Percentiles rank a stretch among this genome's conserved stretches.
These are phyloP conservation scores for Starmerella bombi DNA, from an alignment of 805 yeast genomes.

Conservation along the genomic window DNA sequence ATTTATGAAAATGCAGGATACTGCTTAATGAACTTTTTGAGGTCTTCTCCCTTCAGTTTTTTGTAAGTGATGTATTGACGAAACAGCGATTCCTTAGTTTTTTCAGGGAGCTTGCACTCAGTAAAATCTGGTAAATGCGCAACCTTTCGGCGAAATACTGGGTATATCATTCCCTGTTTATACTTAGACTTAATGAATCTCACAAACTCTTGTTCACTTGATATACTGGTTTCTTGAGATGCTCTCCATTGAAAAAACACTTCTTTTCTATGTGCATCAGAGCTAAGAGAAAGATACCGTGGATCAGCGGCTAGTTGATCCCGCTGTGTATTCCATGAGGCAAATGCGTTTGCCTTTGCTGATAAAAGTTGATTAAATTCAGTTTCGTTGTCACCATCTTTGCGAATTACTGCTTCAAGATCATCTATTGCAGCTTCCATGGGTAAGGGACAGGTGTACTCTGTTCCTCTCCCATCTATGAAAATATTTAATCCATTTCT, in stretches of 20 bases:
- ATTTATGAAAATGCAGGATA: no score
- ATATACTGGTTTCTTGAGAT: neutral
- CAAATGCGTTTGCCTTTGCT: neutral
- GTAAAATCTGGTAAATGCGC: neutral
- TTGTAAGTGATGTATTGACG: no score
- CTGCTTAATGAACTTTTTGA: no score
- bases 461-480: neutral
- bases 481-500: neutral
- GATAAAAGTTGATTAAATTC: neutral
- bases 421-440: neutral
- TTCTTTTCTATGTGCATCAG: neutral
- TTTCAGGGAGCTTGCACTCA: neutral
- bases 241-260: neutral
- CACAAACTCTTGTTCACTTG: neutral
- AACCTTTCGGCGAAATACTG: neutral
- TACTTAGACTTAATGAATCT: neutral
- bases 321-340: neutral
- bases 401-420: neutral
- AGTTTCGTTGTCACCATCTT: neutral
- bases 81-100: neutral
- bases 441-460: neutral
- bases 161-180: neutral
- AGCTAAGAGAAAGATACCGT: neutral
- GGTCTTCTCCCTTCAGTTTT: no score
- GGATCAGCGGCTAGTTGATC: neutral